A percentile compares a stretch with the other conserved stretches of the same genome.
Conservation (phyloP, 1,284 basidiomycete species). For the Apiotrichum laibachii region DNA sequence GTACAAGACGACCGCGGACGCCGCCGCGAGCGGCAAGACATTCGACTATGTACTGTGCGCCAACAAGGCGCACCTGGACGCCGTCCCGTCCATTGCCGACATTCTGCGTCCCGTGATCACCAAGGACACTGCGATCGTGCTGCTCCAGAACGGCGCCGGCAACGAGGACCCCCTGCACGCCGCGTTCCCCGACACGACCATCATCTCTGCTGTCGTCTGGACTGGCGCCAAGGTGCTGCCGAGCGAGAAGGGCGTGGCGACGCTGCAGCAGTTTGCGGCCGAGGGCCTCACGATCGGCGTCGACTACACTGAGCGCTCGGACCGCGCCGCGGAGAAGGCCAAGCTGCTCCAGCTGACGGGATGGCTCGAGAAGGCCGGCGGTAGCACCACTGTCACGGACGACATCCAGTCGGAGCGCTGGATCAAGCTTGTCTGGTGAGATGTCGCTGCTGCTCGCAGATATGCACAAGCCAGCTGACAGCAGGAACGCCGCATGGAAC, state of each 20-base stretch:
- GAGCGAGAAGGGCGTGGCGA: constrained; percentile 24
- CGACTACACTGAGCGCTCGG: constrained; percentile 32
- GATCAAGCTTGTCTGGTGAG: constrained; percentile 54
- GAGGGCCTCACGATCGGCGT: constrained; percentile 51
- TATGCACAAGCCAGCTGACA: no score
- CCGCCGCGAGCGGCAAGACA: constrained; percentile 34
- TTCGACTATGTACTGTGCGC: constrained; percentile 50
- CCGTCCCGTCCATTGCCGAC: constrained; percentile 44
- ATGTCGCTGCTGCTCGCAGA: no score
- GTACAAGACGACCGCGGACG: constrained; percentile 43
- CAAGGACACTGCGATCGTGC: constrained; percentile 50
- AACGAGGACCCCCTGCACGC: constrained; percentile 53
- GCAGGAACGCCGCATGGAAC: constrained; percentile 47
- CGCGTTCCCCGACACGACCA: constrained; percentile 50
- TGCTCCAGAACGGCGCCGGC: constrained; percentile 56
- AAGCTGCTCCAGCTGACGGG: constrained; percentile 43
- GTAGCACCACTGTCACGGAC: constrained; percentile 45
- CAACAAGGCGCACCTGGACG: constrained; percentile 51
- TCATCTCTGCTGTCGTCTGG: constrained; percentile 55
- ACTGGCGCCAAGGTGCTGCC: constrained; percentile 49
- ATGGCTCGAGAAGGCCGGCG: constrained; percentile 44
- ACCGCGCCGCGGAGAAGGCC: constrained; percentile 32
- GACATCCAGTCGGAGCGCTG: constrained; percentile 56
- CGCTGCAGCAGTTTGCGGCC: constrained; percentile 46
- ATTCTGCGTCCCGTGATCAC: constrained; percentile 42